Base-by-base conservation (phyloP, 2,329 filamentous ascomycete species). In the Epichloe scottii region DNA sequence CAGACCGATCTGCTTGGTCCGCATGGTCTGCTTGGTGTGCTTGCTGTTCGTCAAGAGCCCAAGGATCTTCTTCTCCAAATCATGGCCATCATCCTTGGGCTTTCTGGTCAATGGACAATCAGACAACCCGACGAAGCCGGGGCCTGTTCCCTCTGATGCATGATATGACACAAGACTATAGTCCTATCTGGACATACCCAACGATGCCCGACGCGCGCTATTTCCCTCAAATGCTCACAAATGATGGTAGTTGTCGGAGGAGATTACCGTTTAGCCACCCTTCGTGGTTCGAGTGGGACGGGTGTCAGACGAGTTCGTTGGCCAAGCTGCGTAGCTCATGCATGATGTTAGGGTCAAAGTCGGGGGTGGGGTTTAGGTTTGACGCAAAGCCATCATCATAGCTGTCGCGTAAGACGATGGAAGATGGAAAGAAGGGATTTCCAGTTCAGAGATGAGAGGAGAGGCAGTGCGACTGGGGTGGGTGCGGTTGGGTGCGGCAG, bases 171-270 rank as follows among this genome's bases (percentile, higher is more conserved):
- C 21, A 21, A 33, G 41, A n/a, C 19, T 12, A 23, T 30, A n/a
- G 46, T 30, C 35, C 30, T 11, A 33, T 30, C 19, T 15, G 3
- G 21, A 15, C 34, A 34, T 42, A 53, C 51, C 51, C 47, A 50
- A 53, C 47, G 51, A 46, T 53, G 48, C 51, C 51, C 51, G 35
- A 53, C 47, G 46, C 47, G 33, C 42, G 34, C 43, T 44, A 15
- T 30, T 17, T 38, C 23, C 8, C 14, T 17, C 15, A 42, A 38
- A 17, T 37, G 21, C 47, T 47, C 23, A 41, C 19, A 43, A 12
- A 46, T 23, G 38, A 53, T 45, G 37, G 43, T 38, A 11, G 43
- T 40, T 38, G 47, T 39, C 38, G 19, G 43, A 47, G 21, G 26
- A 47, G 15, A 49, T 33, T 33, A 34, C 33, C 26, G n/a, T 21